Conservation (phyloP, 2,329 filamentous ascomycete genomes). For the Talaromyces funiculosus region DNA sequence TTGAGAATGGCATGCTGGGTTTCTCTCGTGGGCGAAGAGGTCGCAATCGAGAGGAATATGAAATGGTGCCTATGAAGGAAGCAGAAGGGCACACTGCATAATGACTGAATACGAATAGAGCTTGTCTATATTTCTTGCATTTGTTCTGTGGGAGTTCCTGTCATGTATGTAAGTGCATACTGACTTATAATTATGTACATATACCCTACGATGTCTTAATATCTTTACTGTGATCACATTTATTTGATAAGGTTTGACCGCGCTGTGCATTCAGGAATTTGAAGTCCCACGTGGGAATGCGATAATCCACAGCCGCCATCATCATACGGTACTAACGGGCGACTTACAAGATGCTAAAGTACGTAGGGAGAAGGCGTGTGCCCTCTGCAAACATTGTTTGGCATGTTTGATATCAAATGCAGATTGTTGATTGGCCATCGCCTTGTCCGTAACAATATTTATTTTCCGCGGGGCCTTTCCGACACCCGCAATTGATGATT, state of each 20-base stretch:
- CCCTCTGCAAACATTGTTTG: neutral
- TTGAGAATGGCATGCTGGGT: constrained; percentile 17
- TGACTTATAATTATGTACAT: constrained; percentile 8
- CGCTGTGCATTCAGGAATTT: neutral
- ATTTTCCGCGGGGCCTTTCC: constrained; percentile 25
- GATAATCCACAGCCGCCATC: neutral
- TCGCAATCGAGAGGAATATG: constrained; percentile 28
- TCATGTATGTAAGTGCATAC: neutral
- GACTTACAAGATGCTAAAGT: neutral
- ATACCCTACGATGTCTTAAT: constrained; percentile 3
- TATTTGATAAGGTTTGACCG: neutral
- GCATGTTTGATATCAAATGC: neutral
- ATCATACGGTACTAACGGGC: neutral
- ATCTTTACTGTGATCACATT: neutral
- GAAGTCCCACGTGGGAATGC: neutral
- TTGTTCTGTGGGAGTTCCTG: neutral
- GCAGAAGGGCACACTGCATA: constrained; percentile 27
- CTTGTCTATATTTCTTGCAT: constrained; percentile 6
- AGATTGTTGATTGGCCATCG: neutral
- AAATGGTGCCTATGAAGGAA: constrained; percentile 31
- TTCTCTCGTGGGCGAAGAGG: constrained; percentile 29
- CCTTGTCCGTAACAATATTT: constrained; percentile 5
- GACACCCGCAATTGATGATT: constrained; percentile 14
- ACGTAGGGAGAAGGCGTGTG: neutral
- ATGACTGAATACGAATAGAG: constrained; percentile 10